Percentiles rank a stretch among this genome's conserved stretches.
These are phyloP conservation scores for Musa schizocarpa DNA, from an alignment of 176 grass and related monocot genomes.

Conservation along the genomic window DNA sequence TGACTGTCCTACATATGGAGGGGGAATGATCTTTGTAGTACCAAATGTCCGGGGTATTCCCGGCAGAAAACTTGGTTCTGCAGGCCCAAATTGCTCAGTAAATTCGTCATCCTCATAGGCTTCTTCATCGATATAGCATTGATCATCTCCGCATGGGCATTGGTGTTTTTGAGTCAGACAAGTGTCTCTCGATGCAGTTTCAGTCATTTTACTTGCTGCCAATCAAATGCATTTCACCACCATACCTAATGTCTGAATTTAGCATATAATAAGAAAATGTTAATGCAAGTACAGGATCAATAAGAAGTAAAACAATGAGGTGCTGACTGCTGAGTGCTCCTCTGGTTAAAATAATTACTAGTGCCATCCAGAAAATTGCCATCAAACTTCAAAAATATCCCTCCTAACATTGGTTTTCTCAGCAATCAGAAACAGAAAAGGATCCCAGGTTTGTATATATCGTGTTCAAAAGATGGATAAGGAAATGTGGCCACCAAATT, in stretches of 20 bases:
- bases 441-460: neutral
- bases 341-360: neutral
- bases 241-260: neutral
- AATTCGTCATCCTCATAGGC: conserved; percentile 33
- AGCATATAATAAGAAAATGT: neutral
- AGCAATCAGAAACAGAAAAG: neutral
- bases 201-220: conserved; percentile 14
- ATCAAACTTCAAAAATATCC: neutral
- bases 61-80: conserved; percentile 5
- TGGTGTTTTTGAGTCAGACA: conserved; percentile 25
- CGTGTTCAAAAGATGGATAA: neutral
- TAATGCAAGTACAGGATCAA: neutral
- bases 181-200: conserved; percentile 27
- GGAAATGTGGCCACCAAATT: neutral
- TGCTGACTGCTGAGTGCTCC: neutral
- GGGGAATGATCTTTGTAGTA: conserved; percentile 2
- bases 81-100: conserved; percentile 9
- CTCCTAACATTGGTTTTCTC: neutral
- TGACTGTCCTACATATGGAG: conserved; percentile 35
- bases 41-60: neutral
- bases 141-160: conserved; percentile 38
- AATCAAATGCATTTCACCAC: neutral
- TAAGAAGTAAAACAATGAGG: neutral
- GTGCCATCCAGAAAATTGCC: neutral
- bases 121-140: conserved; percentile 33